Evolutionary conservation across 148 eudicot genomes (phyloP).

Genomic region (Hydrangea macrophylla): DNA sequence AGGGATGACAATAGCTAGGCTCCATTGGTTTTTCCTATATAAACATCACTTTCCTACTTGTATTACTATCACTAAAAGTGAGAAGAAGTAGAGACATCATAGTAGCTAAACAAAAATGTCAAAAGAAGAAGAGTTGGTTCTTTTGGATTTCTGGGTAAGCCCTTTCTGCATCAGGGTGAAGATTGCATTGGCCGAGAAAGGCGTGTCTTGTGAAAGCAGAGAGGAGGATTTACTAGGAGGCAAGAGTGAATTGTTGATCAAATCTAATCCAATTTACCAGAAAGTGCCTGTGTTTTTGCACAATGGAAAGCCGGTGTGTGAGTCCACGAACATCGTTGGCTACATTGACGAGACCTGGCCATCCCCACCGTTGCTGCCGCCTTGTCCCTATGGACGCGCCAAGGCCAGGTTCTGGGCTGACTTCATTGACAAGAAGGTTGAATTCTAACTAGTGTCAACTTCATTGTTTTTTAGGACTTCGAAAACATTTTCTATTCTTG

Average conservation of each 20-base stretch:
- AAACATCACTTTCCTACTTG: too few relatives aligned
- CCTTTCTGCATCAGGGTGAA: constrained; percentile 31
- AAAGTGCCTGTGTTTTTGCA: constrained; percentile 38
- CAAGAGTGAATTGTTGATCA: constrained; percentile 37
- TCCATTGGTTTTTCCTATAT: too few relatives aligned
- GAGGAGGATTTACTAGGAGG: constrained; percentile 33
- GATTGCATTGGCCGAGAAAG: constrained; percentile 37
- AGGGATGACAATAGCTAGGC: too few relatives aligned
- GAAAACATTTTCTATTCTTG: too few relatives aligned
- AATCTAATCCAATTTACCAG: constrained; percentile 36
- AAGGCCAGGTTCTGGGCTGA: constrained; percentile 40
- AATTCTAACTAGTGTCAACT: too few relatives aligned
- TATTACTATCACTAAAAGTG: not conserved
- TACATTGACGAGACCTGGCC: constrained; percentile 38
- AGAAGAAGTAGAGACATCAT: not conserved
- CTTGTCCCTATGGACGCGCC: constrained; percentile 28
- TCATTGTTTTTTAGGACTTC: too few relatives aligned
- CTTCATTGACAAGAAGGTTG: constrained; percentile 38
- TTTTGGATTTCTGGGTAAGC: constrained; percentile 36
- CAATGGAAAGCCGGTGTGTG: constrained; percentile 28
- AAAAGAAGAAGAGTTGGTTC: constrained; percentile 18
- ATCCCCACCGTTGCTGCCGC: constrained; percentile 24
- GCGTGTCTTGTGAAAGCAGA: constrained; percentile 23
- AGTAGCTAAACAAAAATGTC: not conserved
- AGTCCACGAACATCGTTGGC: constrained; percentile 34